Base-by-base conservation (phyloP, 2,329 filamentous ascomycete genomes). In the Cladosporium oxysporum region DNA sequence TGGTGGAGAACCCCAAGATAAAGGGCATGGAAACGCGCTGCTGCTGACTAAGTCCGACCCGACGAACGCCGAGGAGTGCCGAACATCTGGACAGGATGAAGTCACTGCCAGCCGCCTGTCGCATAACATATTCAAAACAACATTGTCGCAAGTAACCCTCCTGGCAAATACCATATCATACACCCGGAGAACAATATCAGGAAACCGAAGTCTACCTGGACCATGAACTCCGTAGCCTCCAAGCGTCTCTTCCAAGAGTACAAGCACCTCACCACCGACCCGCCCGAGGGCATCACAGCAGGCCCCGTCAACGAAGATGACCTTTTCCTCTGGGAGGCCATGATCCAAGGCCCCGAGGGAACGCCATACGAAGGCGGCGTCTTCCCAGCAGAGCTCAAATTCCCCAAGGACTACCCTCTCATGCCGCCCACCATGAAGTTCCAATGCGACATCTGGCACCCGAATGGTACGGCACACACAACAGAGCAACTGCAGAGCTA, bases 351-450 rank as follows among this genome's bases (percentile, higher is more conserved):
- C 0, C 95, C 95, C 14, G 93, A 97, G 76, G 95, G 91, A 69
- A 99, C 95, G 1, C 95, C 95, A 0, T 99, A 96, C 74, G 94
- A 96, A 82, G 94, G 93, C 66, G 95, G 95, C 62, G 88, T 99
- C 67, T 99, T 98, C 78, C 92, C 93, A 50, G 95, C 95, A 29
- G 93, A 97, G 80, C 87, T 99, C 73, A 93, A 90, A 75, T 99
- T 99, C 75, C 94, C 95, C 6, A 91, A 91, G 76, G 95, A 99
- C 79, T 99, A 99, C 76, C 95, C 95, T n/a, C 87, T 98, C 6
- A 91, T 93, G 72, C 95, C 95, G 68, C 95, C 95, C 10, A 93
- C 91, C 49, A 98, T 99, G 94, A 92, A 91, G 79, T 99, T 99
- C 79, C 83, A 96, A 62, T 91, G 91, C 63, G 92, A 96, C 74